Conservation (phyloP, 192 early-diverging fungal genomes). For the Hyaloraphidium curvatum region DNA sequence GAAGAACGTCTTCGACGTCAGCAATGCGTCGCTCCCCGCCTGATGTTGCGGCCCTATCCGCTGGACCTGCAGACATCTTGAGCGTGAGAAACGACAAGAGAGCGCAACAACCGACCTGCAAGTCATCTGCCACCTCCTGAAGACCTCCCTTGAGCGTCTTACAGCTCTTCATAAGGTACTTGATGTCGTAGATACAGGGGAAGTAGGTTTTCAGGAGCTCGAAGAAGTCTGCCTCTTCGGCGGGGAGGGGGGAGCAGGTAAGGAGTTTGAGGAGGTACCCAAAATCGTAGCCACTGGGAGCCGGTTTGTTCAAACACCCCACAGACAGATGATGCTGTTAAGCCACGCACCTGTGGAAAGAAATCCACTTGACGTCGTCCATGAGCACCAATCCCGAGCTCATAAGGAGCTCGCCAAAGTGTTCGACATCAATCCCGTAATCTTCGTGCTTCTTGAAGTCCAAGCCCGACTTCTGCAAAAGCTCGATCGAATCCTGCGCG, state of each 20-base stretch:
- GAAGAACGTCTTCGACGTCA: constrained; percentile 97
- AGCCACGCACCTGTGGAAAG: constrained; percentile 73
- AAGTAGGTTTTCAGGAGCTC: constrained; percentile 78
- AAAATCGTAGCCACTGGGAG: constrained; percentile 83
- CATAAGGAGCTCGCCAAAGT: constrained; percentile 93
- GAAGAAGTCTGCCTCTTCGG: constrained; percentile 92
- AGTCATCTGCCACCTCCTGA: constrained; percentile 94
- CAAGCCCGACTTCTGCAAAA: constrained; percentile 91
- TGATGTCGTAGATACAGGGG: constrained; percentile 98
- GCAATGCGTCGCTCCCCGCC: constrained; percentile 87
- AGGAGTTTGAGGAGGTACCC: constrained; percentile 92
- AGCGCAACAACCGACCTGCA: constrained; percentile 37
- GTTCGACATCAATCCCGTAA: constrained; percentile 81
- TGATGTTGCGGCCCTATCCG: constrained; percentile 96
- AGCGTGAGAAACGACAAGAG: neutral
- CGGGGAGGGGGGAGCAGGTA: constrained; percentile 73
- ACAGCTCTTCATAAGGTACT: constrained; percentile 93
- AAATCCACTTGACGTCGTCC: constrained; percentile 91
- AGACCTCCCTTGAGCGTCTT: constrained; percentile 90
- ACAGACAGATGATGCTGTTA: neutral
- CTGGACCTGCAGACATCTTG: constrained; percentile 38
- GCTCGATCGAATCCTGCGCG: constrained; percentile 95
- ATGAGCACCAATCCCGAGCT: constrained; percentile 90
- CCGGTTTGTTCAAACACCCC: constrained; percentile 10
- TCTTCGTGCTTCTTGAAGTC: constrained; percentile 95